Base-by-base conservation (phyloP, 2,329 filamentous ascomycete genomes). In the Paracoccidioides lutzii region DNA sequence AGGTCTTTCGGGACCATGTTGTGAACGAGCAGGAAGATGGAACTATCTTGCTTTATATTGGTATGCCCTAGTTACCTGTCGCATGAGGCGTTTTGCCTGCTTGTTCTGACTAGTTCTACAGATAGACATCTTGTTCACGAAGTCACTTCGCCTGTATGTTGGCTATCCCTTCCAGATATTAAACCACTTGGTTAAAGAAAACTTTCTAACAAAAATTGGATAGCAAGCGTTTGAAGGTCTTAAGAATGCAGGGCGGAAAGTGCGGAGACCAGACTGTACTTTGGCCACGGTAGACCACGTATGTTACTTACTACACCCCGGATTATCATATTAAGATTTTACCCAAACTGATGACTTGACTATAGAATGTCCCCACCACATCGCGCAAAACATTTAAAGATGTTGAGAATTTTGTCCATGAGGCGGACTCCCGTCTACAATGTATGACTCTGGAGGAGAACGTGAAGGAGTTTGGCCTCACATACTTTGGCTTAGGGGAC, bases 201-300 rank as follows among this genome's bases (percentile, higher is more conserved):
- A 12, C 12, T 48, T 56, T 52, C 57, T 66, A 43, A 66, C 58
- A 54, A 48, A 37, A 8, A 42, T 54, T 48, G 38, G 65, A 65
- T 67, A 90, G 84, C 93, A 97, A 88, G 93, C 93, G 50, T 98
- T 97, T 66, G 93, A 98, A 72, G 91, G 91, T 53, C 81, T 97
- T 54, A 87, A 85, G 71, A 95, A 95, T 72, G 90, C 93, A 52
- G 83, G 83, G 62, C 85, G 93, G 60, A 82, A 84, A 72, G 90
- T 98, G 60, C 85, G 93, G 73, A 81, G 93, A 75, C 90, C 91
- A 58, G 93, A 98, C 75, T 96, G 91, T 80, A 97, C 93, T 63
- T 81, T 98, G 58, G 91, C 88, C 57, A 98, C 93, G 46, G 94
- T 90, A 59, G 93, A 98, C 73, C 91, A 98, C 75, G 89, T 94